phyloP scores from a whole-genome alignment of 1,284 basidiomycete species.

The Ustilago hordei region DNA sequence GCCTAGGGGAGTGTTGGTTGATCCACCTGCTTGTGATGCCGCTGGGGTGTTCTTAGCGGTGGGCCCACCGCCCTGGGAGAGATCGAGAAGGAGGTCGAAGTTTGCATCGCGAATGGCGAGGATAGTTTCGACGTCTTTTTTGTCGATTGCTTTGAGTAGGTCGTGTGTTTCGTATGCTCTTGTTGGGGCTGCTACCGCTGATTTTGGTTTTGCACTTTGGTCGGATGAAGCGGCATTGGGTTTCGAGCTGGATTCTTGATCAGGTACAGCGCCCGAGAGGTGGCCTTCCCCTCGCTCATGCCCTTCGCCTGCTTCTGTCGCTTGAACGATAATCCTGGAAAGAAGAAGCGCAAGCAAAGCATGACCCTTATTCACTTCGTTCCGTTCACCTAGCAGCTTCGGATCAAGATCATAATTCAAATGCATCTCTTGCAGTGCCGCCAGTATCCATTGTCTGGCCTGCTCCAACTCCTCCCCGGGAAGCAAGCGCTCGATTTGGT shows the following conservation, averaged over 20 bases:
- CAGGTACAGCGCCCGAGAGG: constrained; percentile 27
- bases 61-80: constrained; percentile 35
- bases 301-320: background rate
- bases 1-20: constrained; percentile 55
- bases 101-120: constrained; percentile 62
- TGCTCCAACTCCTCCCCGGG: constrained; percentile 28
- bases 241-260: background rate
- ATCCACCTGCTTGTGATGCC: constrained; percentile 37
- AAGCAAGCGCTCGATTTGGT: constrained; percentile 38
- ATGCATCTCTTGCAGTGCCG: constrained; percentile 60
- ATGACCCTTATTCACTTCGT: constrained; percentile 47
- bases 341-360: constrained; percentile 51
- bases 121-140: constrained; percentile 63
- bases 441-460: constrained; percentile 28
- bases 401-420: constrained; percentile 60
- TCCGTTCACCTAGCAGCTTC: constrained; percentile 49
- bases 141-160: constrained; percentile 65
- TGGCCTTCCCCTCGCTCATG: constrained; percentile 29
- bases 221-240: background rate
- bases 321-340: constrained; percentile 21
- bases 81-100: constrained; percentile 65
- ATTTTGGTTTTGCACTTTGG: constrained; percentile 8
- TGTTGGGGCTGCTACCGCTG: constrained; percentile 9
- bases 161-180: constrained; percentile 62
- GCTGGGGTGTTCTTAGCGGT: constrained; percentile 29